Conservation (phyloP, 345 rosid species). For the Kandelia obovata region DNA sequence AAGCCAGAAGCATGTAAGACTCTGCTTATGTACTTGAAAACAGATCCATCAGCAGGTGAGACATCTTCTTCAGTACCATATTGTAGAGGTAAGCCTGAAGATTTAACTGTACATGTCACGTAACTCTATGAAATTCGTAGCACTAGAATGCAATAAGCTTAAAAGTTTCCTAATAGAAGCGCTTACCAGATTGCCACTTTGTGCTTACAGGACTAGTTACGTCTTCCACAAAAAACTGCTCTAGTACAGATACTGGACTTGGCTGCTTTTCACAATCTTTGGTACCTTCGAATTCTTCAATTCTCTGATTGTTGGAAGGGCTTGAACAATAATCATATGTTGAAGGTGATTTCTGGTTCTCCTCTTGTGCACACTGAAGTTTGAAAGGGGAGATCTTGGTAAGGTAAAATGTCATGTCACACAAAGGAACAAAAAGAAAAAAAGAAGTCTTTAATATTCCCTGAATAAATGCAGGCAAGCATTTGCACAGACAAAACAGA, state of each 20-base stretch:
- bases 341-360: slow-evolving; percentile 23
- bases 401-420: background rate
- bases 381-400: slow-evolving; percentile 1
- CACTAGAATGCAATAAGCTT: background rate
- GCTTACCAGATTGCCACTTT: slow-evolving; percentile 37
- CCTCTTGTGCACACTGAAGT: slow-evolving; percentile 38
- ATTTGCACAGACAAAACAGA: background rate
- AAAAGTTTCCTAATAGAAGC: background rate
- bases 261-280: slow-evolving; percentile 45
- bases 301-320: slow-evolving; percentile 20
- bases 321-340: slow-evolving; percentile 23
- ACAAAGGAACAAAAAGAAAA: background rate
- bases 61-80: slow-evolving; percentile 23
- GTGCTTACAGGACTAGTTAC: slow-evolving; percentile 24
- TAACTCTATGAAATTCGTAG: background rate
- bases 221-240: slow-evolving; percentile 40
- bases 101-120: slow-evolving; percentile 31
- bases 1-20: slow-evolving; percentile 43
- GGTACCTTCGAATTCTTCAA: slow-evolving; percentile 21
- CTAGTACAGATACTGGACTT: slow-evolving; percentile 64
- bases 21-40: slow-evolving; percentile 34
- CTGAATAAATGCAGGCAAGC: background rate
- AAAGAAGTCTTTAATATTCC: background rate
- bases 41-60: slow-evolving; percentile 24
- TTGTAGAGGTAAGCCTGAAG: slow-evolving; percentile 18